phyloP scores from a whole-genome alignment of 2,329 filamentous ascomycete genomes.

The Penicillium oxalicum region DNA sequence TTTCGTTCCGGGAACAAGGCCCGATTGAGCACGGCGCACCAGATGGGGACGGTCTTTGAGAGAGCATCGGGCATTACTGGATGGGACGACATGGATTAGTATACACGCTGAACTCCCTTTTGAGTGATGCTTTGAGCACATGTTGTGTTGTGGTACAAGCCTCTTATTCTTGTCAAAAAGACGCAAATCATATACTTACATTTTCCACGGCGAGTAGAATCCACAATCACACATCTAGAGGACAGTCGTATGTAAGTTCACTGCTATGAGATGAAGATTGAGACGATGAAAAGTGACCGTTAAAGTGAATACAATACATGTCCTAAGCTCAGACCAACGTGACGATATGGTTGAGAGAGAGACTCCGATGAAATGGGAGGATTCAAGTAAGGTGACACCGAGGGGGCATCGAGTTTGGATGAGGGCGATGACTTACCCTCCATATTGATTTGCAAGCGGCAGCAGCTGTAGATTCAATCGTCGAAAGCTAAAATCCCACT shows the following conservation, averaged over 20 bases:
- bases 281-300: neutral
- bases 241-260: neutral
- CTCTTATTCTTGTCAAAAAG: too few species aligned
- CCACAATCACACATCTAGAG: slow-evolving; percentile 64
- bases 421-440: slow-evolving; percentile 52
- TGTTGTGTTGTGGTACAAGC: too few species aligned
- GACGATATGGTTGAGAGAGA: neutral
- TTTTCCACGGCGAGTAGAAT: slow-evolving; percentile 89
- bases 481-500: slow-evolving; percentile 84
- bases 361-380: too few species aligned
- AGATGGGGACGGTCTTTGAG: slow-evolving; percentile 88
- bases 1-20: slow-evolving; percentile 61
- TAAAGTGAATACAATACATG: neutral
- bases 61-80: slow-evolving; percentile 86
- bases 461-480: slow-evolving; percentile 80
- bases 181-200: slow-evolving; percentile 42
- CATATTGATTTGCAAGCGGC: slow-evolving; percentile 56
- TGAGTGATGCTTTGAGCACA: too few species aligned
- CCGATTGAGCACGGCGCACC: slow-evolving; percentile 81
- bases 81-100: neutral
- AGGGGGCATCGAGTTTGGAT: neutral
- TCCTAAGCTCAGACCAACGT: neutral
- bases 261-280: neutral
- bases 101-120: too few species aligned
- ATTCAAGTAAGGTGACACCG: neutral